Percentiles rank a stretch among this genome's conserved stretches.
phyloP scores from a whole-genome alignment of 768 basidiomycete genomes.

The Suillus decipiens region DNA sequence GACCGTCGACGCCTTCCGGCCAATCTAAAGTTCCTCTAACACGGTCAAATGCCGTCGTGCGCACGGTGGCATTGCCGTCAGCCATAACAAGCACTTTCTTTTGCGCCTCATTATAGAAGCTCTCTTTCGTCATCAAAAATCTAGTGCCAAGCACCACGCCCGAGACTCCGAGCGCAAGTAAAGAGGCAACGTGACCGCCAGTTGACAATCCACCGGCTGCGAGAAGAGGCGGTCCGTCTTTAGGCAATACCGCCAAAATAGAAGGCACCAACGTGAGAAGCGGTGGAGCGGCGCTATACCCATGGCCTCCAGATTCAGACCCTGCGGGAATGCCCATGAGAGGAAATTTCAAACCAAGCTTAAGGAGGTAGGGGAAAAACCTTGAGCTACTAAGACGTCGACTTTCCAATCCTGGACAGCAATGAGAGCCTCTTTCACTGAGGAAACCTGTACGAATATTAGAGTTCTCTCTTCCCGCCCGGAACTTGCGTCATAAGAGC shows the following conservation, averaged over 20 bases:
- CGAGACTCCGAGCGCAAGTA: constrained; percentile 66
- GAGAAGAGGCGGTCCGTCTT: constrained; percentile 53
- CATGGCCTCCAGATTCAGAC: constrained; percentile 82
- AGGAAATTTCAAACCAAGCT: constrained; percentile 5
- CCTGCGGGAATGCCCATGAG: constrained; percentile 42
- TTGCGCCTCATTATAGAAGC: constrained; percentile 55
- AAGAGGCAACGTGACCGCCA: constrained; percentile 63
- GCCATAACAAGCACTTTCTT: constrained; percentile 54
- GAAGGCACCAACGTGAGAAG: constrained; percentile 60
- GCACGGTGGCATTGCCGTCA: constrained; percentile 45
- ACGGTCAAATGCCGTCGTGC: constrained; percentile 65
- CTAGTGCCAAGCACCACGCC: constrained; percentile 77
- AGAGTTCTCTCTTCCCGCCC: constrained; percentile 45
- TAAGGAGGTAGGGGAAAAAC: constrained; percentile 36
- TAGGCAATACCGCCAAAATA: constrained; percentile 46
- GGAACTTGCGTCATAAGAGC: constrained; percentile 49
- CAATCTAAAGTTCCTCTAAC: constrained; percentile 57
- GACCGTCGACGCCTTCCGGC: constrained; percentile 63
- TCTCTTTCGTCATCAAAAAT: constrained; percentile 68
- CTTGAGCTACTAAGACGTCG: constrained; percentile 80
- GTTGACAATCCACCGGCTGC: constrained; percentile 75
- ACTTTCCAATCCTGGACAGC: constrained; percentile 69
- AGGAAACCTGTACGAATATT: constrained; percentile 67
- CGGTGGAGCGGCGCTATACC: constrained; percentile 54
- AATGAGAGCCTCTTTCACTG: constrained; percentile 55